phyloP scores from a whole-genome alignment of 2,329 filamentous ascomycete species.

The Paraphaeosphaeria sporulosa region DNA sequence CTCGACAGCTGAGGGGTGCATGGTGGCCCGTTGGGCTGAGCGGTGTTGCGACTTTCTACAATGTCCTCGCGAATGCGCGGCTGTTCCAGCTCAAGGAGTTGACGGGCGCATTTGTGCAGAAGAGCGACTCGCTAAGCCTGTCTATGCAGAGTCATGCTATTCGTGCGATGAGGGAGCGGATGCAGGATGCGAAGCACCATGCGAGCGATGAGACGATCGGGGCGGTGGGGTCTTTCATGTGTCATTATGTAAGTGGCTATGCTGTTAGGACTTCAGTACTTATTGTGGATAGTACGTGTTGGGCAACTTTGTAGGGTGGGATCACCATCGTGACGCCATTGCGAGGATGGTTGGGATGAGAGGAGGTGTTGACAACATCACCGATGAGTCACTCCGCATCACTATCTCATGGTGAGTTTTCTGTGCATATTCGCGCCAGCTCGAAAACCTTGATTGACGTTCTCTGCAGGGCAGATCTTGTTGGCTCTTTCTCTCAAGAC shows the following conservation, averaged over 20 bases:
- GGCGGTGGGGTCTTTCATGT: constrained; percentile 34
- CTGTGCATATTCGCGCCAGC: neutral
- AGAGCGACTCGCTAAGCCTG: constrained; percentile 32
- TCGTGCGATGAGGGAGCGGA: constrained; percentile 24
- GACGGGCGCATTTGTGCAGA: constrained; percentile 28
- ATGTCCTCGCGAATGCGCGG: constrained; percentile 38
- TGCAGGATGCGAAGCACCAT: constrained; percentile 32
- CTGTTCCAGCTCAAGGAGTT: constrained; percentile 33
- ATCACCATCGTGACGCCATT: constrained; percentile 34
- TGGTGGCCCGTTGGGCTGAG: constrained; percentile 39
- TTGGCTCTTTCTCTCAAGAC: constrained; percentile 40
- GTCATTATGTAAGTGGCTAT: constrained; percentile 32
- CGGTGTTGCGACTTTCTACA: constrained; percentile 31
- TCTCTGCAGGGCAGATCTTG: constrained; percentile 34
- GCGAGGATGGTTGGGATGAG: constrained; percentile 31
- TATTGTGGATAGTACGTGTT: neutral
- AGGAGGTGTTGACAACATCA: constrained; percentile 34
- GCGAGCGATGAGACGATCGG: constrained; percentile 31
- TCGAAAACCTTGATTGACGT: constrained; percentile 7
- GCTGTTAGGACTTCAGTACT: neutral
- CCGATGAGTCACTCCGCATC: constrained; percentile 33
- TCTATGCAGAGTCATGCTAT: constrained; percentile 33
- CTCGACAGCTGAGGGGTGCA: constrained; percentile 31
- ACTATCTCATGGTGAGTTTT: constrained; percentile 37
- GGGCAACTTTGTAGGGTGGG: constrained; percentile 31